Evolutionary conservation across 345 rosid genomes (phyloP), one percentile per base, ranked within the genome.

Genomic region (Tarenaya hassleriana): DNA sequence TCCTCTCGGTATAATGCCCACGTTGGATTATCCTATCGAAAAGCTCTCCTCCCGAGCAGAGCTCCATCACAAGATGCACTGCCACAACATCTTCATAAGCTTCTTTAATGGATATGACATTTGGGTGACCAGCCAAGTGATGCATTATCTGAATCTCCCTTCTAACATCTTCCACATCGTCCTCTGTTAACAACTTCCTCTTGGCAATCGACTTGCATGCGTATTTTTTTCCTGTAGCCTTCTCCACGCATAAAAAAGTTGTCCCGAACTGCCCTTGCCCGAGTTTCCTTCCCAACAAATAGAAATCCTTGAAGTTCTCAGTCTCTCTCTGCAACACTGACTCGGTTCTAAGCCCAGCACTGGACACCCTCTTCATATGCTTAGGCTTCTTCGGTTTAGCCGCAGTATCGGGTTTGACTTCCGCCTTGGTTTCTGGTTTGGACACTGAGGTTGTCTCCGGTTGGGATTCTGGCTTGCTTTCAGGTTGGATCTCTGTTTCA

Each of bases 211-310:
- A 84, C 74, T 88, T 88, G 72, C 94, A 88, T 0, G 96, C 96
- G 48, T 62, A 88, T 60, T 82, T 79, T 34, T 67, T 76, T 24
- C 82, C 84, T 0, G 84, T 82, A 2, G 60, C 96, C 96, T n/a
- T n/a, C n/a, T n/a, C n/a, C n/a, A n/a, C n/a, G n/a, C n/a, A n/a
- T n/a, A n/a, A n/a, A n/a, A n/a, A n/a, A n/a, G n/a, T n/a, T n/a
- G n/a, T n/a, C n/a, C n/a, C n/a, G 5, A 88, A 88, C 45, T 88
- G 96, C 34, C 96, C 96, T 72, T 88, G 96, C 18, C 96, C 96
- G 21, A 88, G 76, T 71, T 80, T 88, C 76, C 77, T 84, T 56
- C 96, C 96, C 41, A 82, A 53, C 27, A 70, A 77, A 47, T 60
- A 88, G 17, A 78, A 70, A 20, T 84, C 96, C 69, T 78, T 84